A percentile compares a stretch with the other conserved stretches of the same genome.
Conservation (phyloP, 73 alveolate species). For the Paramecium biaurelia region DNA sequence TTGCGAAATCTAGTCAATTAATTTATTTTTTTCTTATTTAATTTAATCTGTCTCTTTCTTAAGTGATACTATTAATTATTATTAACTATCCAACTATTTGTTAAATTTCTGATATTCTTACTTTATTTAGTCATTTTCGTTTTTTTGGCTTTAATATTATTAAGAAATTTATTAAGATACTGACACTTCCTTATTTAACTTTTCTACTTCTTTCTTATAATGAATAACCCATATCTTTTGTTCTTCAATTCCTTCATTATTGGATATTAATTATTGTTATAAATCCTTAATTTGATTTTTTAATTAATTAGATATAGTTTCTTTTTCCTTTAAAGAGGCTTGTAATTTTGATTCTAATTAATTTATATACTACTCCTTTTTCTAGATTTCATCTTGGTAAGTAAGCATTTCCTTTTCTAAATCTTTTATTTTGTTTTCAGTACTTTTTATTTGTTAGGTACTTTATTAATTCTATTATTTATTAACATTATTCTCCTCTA, state of each 20-base stretch:
- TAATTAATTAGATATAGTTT: background rate
- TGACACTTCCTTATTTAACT: background rate
- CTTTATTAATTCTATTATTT: background rate
- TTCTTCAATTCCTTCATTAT: background rate
- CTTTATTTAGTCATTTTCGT: background rate
- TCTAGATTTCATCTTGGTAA: background rate
- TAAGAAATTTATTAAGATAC: background rate
- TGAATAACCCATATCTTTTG: constrained; percentile 5
- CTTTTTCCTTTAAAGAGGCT: background rate
- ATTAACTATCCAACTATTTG: background rate
- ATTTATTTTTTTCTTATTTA: background rate
- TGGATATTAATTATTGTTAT: background rate
- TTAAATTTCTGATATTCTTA: background rate
- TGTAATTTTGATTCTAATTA: background rate
- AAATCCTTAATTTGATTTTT: background rate
- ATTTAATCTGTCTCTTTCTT: background rate
- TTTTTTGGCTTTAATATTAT: background rate
- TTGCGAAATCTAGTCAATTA: background rate
- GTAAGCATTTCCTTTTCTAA: background rate
- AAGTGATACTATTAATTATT: background rate
- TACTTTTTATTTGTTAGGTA: background rate
- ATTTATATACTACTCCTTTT: background rate
- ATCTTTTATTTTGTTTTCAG: background rate
- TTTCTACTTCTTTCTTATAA: background rate
- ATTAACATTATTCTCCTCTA: background rate